Percentiles rank a stretch among this genome's conserved stretches.
phyloP scores from a whole-genome alignment of 2,329 filamentous ascomycete genomes.

The Ceratocystis cubensis region DNA sequence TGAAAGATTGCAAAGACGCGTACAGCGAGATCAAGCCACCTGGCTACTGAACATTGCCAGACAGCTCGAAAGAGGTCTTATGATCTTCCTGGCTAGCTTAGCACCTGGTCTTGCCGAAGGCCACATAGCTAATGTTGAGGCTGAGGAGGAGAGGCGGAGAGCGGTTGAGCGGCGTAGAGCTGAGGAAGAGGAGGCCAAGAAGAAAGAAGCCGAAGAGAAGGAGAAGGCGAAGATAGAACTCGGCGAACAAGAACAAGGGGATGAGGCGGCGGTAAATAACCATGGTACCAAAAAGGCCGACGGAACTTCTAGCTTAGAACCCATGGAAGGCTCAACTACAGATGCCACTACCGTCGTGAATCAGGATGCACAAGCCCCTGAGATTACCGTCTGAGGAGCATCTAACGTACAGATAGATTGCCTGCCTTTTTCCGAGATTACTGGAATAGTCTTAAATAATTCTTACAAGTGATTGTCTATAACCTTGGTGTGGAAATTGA shows the following conservation, averaged over 20 bases:
- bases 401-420: not conserved
- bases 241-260: not conserved
- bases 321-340: not conserved
- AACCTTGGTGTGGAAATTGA: too few relatives aligned
- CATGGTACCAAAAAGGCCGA: not conserved
- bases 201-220: conserved; percentile 17
- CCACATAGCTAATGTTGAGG: conserved; percentile 48
- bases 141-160: conserved; percentile 36
- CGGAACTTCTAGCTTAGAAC: not conserved
- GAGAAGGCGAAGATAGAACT: not conserved
- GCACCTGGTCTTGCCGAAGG: conserved; percentile 53
- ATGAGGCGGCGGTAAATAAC: not conserved
- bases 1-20: conserved; percentile 40
- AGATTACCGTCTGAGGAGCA: not conserved
- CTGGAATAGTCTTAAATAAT: not conserved
- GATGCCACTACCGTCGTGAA: conserved; percentile 6
- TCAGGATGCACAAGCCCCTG: not conserved
- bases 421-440: not conserved
- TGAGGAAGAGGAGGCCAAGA: conserved; percentile 25
- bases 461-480: too few relatives aligned
- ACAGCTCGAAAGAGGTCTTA: conserved; percentile 41
- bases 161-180: conserved; percentile 29
- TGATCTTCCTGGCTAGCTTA: conserved; percentile 54
- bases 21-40: conserved; percentile 34
- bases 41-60: conserved; percentile 36